Base-by-base conservation (phyloP, 352 stramenopile species). In the Pythium brassicae region DNA sequence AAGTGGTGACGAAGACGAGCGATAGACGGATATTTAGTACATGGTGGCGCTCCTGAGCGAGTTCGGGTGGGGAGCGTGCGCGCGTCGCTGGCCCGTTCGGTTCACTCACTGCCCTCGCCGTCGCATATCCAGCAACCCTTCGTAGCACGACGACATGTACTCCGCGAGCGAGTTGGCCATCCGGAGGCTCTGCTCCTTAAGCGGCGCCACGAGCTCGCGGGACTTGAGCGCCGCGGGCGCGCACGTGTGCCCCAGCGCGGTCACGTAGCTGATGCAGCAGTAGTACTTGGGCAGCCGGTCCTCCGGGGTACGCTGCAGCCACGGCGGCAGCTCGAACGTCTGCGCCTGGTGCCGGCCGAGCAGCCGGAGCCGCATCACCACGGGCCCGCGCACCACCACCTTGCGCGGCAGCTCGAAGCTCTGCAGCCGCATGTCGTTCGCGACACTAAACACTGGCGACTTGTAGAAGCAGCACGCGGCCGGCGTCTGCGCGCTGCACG, bases 251-350 rank as follows among this genome's bases (percentile, higher is more conserved):
- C 81, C 81, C 8, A 83, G 55, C 20, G 80, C 77, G 35, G 86
- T 85, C 39, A 93, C 78, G 53, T 88, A 85, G 58, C 83, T 93
- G 9, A 93, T 27, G 53, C 83, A 92, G 55, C 78, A 86, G 53
- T 91, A 92, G 35, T 87, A 92, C 52, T 91, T 90, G 11, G 80
- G 83, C 48, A 61, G 50, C 37, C 58, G 66, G 44, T 86, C 71
- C 40, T 78, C 69, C 7, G 72, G 46, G 11, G 62, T 70, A 14
- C 55, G 51, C 45, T 84, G 66, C 48, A 86, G 65, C 65, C 63
- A 70, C 23, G 66, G 56, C 8, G 81, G 78, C 27, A 92, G 55
- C 55, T 87, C 73, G 53, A 87, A 91, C 3, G 80, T 89, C 49
- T 93, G 76, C 17, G 66, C 71, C 61, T 91, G 83, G 42, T 89